phyloP scores from a whole-genome alignment of 1,284 basidiomycete genomes.

The Sporisorium reilianum region DNA sequence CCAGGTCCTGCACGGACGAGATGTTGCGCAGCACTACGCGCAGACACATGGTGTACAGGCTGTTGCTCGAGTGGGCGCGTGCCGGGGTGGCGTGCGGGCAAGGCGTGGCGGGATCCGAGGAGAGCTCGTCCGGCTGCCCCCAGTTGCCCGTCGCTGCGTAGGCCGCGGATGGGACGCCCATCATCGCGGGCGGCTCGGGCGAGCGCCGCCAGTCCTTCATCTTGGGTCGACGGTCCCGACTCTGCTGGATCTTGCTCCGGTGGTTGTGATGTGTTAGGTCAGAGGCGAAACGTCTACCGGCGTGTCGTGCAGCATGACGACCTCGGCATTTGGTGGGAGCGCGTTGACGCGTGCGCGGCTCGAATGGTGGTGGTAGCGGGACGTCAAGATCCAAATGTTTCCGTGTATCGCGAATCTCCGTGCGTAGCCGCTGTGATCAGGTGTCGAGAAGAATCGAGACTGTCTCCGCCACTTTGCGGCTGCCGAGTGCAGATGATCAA shows the following conservation, averaged over 20 bases:
- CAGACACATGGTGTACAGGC: constrained; percentile 40
- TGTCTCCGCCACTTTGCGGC: not conserved
- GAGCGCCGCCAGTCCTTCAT: constrained; percentile 62
- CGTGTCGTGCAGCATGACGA: constrained; percentile 10
- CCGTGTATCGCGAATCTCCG: not conserved
- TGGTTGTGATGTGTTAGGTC: not conserved
- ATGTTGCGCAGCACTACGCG: constrained; percentile 60
- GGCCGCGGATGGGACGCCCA: constrained; percentile 37
- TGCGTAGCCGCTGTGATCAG: not conserved
- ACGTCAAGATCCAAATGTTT: not conserved
- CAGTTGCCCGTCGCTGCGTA: constrained; percentile 30
- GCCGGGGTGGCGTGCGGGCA: constrained; percentile 8
- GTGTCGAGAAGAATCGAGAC: constrained; percentile 3
- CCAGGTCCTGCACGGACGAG: constrained; percentile 58
- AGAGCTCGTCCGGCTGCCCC: constrained; percentile 45
- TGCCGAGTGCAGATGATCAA: not conserved
- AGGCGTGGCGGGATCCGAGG: constrained; percentile 36
- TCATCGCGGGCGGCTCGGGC: constrained; percentile 58
- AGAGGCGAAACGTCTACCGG: not conserved
- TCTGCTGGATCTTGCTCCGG: not conserved
- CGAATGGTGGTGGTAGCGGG: not conserved
- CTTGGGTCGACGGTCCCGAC: not conserved
- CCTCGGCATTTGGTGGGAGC: not conserved
- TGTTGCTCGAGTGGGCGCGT: not conserved
- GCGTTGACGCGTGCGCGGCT: not conserved